A percentile compares a stretch with the other conserved stretches of the same genome.
Conservation (phyloP, 2,329 filamentous ascomycete genomes). For the Fusarium cyanostomum region DNA sequence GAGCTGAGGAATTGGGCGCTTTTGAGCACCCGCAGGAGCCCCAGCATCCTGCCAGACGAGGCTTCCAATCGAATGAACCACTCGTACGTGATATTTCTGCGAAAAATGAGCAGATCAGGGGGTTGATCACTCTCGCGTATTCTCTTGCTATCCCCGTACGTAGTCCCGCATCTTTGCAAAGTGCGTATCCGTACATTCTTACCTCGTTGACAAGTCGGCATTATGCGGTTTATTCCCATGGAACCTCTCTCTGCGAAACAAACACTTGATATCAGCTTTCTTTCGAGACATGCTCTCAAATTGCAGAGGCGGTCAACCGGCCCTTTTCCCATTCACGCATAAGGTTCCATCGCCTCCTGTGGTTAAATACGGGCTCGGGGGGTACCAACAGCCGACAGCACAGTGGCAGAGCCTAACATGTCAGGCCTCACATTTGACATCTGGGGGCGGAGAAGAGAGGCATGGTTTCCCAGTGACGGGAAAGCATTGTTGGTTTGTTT, state of each 20-base stretch:
- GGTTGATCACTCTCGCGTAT: not conserved
- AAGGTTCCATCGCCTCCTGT: not conserved
- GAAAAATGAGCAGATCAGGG: constrained; percentile 4
- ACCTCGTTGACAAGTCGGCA: not conserved
- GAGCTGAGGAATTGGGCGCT: not conserved
- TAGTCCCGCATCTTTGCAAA: not conserved
- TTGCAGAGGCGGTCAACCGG: not conserved
- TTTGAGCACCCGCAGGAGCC: not conserved
- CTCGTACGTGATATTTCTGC: too few species aligned
- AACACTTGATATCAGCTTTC: too few species aligned
- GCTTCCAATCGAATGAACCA: not conserved
- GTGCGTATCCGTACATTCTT: constrained; percentile 7
- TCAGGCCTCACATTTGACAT: too few species aligned
- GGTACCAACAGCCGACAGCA: not conserved
- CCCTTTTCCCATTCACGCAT: not conserved
- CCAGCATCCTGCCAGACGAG: not conserved
- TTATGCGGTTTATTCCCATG: not conserved
- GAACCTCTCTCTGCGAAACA: too few species aligned
- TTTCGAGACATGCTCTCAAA: too few species aligned
- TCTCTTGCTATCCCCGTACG: not conserved
- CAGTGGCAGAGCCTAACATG: not conserved
- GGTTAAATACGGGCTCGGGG: not conserved
- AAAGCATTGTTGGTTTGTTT: too few species aligned
- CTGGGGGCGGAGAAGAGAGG: too few species aligned
- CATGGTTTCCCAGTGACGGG: too few species aligned